Evolutionary conservation across 2,329 filamentous ascomycete species (phyloP), one percentile per base, ranked within the genome.

Genomic region (Lasiodiplodia hormozganensis): DNA sequence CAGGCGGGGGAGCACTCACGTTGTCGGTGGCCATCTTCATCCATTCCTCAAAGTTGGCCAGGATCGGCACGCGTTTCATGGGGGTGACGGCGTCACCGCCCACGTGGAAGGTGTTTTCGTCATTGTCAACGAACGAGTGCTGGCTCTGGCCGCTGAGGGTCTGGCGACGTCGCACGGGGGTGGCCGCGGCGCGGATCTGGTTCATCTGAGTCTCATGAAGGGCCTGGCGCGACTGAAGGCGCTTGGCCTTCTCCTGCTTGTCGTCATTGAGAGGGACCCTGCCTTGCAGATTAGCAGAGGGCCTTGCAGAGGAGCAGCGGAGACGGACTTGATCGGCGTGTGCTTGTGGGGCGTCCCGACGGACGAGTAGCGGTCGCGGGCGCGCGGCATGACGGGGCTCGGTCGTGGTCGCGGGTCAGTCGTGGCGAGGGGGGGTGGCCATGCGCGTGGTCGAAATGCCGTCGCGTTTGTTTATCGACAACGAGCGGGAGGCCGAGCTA

Each of bases 1-100:
- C 43, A 7, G 28, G 28, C 18, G n/a, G 31, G 23, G 40, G 16
- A 4, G 4, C 18, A 67, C 71, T 62, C 75, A 80, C 78, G 75
- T 99, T 99, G 83, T 99, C 96, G 18, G 96, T 98, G 2, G 96
- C 96, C 94, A 99, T 97, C 86, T 98, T 99, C 94, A 99, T 98
- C 96, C 95, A 98, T 79, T 99, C 96, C 80, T 99, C 96, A 75
- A 98, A 99, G 81, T 99, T 99, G 76, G 96, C 96, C 67, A 99
- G 85, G 74, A 99, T 92, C 1, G 96, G 96, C 34, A 97, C 74
- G 70, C 94, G 92, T 86, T 97, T 97, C 91, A 97, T 95, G 66
- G 95, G 96, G 69, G 96, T 97, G 66, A 97, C 91, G 47, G 91
- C 92, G 71, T 85, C 88, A 38, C 92, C 91, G 69, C 88, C 89